phyloP scores from a whole-genome alignment of 2,329 filamentous ascomycete genomes.

The Botrytis cinerea region DNA sequence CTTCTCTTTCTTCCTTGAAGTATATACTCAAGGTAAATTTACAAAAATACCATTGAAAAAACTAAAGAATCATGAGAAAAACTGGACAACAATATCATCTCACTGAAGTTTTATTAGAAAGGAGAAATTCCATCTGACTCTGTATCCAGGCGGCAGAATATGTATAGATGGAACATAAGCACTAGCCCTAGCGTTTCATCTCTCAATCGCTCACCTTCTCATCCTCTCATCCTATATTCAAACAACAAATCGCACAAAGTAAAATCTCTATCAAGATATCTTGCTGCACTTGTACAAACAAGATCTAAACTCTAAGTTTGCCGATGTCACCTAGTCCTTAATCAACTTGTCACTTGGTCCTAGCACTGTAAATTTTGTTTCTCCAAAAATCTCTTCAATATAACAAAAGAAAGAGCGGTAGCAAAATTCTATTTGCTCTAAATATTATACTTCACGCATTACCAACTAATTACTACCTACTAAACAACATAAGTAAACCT shows the following conservation, averaged over 20 bases:
- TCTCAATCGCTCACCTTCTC: not conserved
- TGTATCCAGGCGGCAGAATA: not conserved
- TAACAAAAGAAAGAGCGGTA: not conserved
- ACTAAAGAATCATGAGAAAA: not conserved
- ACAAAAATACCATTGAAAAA: not conserved
- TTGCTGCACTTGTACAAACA: not conserved
- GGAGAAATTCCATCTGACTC: not conserved
- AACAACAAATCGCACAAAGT: not conserved
- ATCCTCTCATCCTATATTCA: not conserved
- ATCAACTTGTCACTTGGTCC: not conserved
- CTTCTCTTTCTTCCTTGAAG: not conserved
- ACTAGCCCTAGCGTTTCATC: not conserved
- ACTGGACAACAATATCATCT: not conserved
- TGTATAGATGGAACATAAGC: not conserved
- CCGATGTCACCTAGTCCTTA: not conserved
- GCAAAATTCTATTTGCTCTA: not conserved
- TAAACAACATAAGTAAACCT: not conserved
- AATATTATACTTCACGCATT: not conserved
- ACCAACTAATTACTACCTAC: not conserved
- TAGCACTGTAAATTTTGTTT: not conserved
- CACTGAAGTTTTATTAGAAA: not conserved
- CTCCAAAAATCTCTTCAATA: not conserved
- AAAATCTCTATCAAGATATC: not conserved
- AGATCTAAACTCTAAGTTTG: not conserved
- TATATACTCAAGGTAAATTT: not conserved